Evolutionary conservation across 2,329 filamentous ascomycete species (phyloP).

Genomic region (Elsinoe fawcettii): DNA sequence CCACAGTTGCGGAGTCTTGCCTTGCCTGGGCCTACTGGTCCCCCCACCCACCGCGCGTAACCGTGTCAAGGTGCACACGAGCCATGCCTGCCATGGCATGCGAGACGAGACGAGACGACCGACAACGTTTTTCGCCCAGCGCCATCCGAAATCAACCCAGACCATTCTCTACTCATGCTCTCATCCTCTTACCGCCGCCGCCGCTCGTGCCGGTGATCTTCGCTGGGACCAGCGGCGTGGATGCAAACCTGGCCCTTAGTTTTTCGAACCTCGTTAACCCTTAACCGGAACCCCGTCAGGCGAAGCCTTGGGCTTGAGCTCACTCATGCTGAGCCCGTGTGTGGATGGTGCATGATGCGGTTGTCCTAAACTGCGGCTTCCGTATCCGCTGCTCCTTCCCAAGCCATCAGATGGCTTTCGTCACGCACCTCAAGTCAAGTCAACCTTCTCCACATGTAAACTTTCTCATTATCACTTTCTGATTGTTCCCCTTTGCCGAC

Average conservation of each 20-base stretch:
- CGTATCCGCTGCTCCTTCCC: constrained; percentile 14
- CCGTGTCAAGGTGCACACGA: constrained; percentile 14
- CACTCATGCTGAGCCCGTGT: background rate
- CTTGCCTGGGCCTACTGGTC: constrained; percentile 5
- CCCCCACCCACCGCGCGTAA: constrained; percentile 13
- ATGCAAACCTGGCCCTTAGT: constrained; percentile 14
- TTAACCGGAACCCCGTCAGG: constrained; percentile 14
- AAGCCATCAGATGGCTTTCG: constrained; percentile 14
- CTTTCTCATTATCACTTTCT: constrained; percentile 8
- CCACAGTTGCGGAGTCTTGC: constrained; percentile 2
- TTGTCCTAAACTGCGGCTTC: constrained; percentile 14
- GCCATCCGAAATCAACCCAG: constrained; percentile 12
- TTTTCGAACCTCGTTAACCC: constrained; percentile 9
- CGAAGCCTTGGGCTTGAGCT: constrained; percentile 1
- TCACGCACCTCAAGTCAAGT: constrained; percentile 12
- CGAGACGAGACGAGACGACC: constrained; percentile 15
- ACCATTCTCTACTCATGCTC: constrained; percentile 11
- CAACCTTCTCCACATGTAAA: constrained; percentile 10
- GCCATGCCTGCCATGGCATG: constrained; percentile 9
- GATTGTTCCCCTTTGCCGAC: constrained; percentile 8
- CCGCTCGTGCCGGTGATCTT: constrained; percentile 14
- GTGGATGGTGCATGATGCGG: constrained; percentile 11
- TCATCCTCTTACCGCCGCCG: constrained; percentile 16
- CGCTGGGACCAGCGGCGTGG: constrained; percentile 10
- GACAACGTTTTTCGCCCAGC: constrained; percentile 15